These are phyloP conservation scores for Lagenaria siceraria DNA, from an alignment of 306 rosid species.

Conservation along the genomic window DNA sequence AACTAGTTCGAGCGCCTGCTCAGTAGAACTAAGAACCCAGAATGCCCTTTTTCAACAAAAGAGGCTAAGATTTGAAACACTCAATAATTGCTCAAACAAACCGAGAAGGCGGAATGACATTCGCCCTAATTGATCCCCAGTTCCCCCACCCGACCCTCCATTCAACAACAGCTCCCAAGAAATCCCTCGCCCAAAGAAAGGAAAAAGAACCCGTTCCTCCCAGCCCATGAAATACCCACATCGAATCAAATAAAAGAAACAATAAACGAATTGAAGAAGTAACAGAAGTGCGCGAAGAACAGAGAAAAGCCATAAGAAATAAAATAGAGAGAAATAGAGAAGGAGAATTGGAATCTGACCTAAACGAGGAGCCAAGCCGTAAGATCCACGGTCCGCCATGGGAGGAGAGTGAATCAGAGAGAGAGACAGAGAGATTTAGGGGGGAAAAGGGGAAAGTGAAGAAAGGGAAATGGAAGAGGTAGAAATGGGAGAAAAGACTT, in stretches of 20 bases:
- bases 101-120: background rate
- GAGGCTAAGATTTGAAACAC: background rate
- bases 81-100: background rate
- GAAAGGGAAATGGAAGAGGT: background rate
- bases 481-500: slow-evolving; percentile 1
- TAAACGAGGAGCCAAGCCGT: slow-evolving; percentile 51
- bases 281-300: background rate
- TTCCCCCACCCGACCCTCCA: background rate
- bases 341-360: slow-evolving; percentile 32
- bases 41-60: background rate
- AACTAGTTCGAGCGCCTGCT: background rate
- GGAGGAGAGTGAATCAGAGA: slow-evolving; percentile 5
- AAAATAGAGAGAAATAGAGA: background rate
- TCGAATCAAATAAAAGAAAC: background rate
- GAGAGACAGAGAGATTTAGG: background rate
- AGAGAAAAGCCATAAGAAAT: background rate
- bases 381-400: slow-evolving; percentile 70
- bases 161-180: background rate
- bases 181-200: background rate
- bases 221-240: background rate
- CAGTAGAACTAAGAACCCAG: background rate
- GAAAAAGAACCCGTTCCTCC: background rate
- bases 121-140: background rate
- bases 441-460: background rate
- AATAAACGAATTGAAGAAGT: background rate